phyloP scores from a whole-genome alignment of 139 green algal species.

The Parachlorella kessleri region DNA sequence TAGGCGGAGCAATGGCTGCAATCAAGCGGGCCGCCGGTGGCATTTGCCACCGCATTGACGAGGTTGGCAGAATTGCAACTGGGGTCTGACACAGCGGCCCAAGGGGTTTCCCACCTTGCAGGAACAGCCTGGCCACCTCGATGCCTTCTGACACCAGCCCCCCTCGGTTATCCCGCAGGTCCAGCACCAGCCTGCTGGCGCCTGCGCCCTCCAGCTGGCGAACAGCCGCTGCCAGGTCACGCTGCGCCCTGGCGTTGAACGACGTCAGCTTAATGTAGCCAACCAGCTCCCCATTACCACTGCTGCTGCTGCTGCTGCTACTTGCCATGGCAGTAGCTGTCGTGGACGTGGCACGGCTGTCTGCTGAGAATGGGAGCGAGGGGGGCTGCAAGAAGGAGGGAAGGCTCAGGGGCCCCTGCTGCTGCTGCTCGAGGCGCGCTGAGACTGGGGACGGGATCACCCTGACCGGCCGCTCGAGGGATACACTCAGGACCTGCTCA shows the following conservation, averaged over 20 bases:
- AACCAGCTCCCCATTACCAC: constrained; percentile 24
- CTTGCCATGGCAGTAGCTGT: no score
- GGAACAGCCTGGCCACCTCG: constrained; percentile 67
- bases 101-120: constrained; percentile 45
- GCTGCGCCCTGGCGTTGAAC: constrained; percentile 82
- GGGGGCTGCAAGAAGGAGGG: no score
- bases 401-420: no score
- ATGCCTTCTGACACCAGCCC: constrained; percentile 90
- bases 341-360: no score
- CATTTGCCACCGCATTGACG: no score
- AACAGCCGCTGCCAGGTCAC: constrained; percentile 71
- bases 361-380: no score
- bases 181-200: constrained; percentile 77
- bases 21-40: no score
- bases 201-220: constrained; percentile 55
- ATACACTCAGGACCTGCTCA: background rate
- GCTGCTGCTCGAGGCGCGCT: constrained; percentile 4
- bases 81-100: no score
- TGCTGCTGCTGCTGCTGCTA: background rate
- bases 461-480: constrained; percentile 14
- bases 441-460: constrained; percentile 13
- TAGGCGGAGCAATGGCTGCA: no score
- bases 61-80: no score
- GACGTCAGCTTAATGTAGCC: constrained; percentile 65
- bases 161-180: constrained; percentile 94